phyloP scores from a whole-genome alignment of 1,284 basidiomycete species.

The Ustilago nuda region DNA sequence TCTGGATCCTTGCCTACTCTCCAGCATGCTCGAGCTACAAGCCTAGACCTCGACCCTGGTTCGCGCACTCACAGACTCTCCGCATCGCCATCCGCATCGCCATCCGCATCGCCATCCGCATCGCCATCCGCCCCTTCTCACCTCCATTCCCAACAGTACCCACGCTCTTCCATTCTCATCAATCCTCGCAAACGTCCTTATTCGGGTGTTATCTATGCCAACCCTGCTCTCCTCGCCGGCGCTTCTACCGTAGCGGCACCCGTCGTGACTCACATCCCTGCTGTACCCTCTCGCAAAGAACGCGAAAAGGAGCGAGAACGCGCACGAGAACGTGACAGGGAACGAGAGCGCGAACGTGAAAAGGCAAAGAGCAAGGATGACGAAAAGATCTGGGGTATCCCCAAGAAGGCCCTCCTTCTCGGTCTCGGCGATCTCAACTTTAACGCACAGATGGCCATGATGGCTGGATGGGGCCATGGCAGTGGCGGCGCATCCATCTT shows the following conservation, averaged over 20 bases:
- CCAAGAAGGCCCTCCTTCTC: constrained; percentile 61
- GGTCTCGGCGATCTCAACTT: constrained; percentile 63
- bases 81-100: constrained; percentile 20
- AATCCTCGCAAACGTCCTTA: constrained; percentile 47
- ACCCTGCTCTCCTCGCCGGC: constrained; percentile 8
- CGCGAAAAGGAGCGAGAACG: constrained; percentile 52
- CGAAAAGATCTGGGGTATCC: constrained; percentile 64
- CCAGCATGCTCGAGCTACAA: constrained; percentile 31
- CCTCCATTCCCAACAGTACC: constrained; percentile 12
- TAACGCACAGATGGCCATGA: constrained; percentile 63
- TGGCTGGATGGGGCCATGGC: constrained; percentile 62
- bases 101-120: too few species aligned
- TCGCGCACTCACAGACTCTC: constrained; percentile 26
- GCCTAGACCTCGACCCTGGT: constrained; percentile 28
- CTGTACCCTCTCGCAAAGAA: constrained; percentile 46
- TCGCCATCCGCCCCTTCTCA: constrained; percentile 23
- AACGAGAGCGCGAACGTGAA: constrained; percentile 44
- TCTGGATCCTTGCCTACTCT: constrained; percentile 31
- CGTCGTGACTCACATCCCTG: constrained; percentile 53
- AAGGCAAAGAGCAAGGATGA: constrained; percentile 47
- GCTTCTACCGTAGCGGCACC: constrained; percentile 25
- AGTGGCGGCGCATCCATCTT: constrained; percentile 49
- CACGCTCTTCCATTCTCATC: constrained; percentile 51
- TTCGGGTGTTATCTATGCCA: constrained; percentile 39
- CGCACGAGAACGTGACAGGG: constrained; percentile 46